These are phyloP conservation scores for Rhododendron molle DNA, from an alignment of 148 eudicot species.

Conservation along the genomic window DNA sequence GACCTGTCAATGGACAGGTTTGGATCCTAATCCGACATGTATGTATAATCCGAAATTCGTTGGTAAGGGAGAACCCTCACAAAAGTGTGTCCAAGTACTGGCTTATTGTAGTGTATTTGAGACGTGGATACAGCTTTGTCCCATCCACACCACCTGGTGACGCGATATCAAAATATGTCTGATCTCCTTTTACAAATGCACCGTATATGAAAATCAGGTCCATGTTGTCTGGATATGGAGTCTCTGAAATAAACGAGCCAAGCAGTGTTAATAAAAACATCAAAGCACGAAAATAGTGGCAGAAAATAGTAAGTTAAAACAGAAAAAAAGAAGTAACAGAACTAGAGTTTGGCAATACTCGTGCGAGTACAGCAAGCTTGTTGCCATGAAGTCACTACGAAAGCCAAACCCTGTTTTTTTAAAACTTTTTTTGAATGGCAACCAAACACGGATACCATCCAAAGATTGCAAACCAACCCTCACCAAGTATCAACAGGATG, in stretches of 20 bases:
- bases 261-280: neutral
- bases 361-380: neutral
- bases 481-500: neutral
- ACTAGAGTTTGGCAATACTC: neutral
- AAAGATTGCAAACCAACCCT: neutral
- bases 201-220: constrained; percentile 58
- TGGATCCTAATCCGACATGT: neutral
- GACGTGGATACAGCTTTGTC: constrained; percentile 54
- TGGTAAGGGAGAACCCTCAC: neutral
- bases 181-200: constrained; percentile 79
- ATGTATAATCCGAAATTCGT: neutral
- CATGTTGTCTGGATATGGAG: constrained; percentile 60
- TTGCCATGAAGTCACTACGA: neutral
- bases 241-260: constrained; percentile 40
- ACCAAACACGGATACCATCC: neutral
- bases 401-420: neutral
- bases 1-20: too few species aligned
- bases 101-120: constrained; percentile 52
- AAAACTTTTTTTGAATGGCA: neutral
- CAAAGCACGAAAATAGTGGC: neutral
- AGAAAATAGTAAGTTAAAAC: neutral
- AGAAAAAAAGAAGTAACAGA: too few species aligned
- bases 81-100: constrained; percentile 52
- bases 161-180: constrained; percentile 61
- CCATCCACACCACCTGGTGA: constrained; percentile 68